A percentile compares a stretch with the other conserved stretches of the same genome.
phyloP scores from a whole-genome alignment of 2,329 filamentous ascomycete species.

The Xylaria sp. region DNA sequence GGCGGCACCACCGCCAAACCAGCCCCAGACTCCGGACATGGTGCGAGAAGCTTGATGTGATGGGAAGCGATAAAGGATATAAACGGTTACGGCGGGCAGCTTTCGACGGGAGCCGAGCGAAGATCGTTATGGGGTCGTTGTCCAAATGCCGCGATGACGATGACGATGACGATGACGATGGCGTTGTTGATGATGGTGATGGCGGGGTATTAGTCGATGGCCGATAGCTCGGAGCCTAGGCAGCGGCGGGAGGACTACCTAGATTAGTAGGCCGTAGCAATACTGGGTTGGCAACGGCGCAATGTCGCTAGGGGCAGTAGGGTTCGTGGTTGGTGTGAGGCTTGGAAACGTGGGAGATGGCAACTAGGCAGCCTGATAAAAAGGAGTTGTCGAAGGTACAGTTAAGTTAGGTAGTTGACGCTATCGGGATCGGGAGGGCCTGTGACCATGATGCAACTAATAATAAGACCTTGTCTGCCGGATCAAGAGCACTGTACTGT shows the following conservation, averaged over 20 bases:
- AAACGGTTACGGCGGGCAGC: slow-evolving; percentile 5
- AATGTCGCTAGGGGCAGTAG: not conserved
- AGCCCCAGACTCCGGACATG: slow-evolving; percentile 81
- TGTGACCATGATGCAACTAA: slow-evolving; percentile 41
- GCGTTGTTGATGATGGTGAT: slow-evolving; percentile 35
- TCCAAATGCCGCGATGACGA: slow-evolving; percentile 19
- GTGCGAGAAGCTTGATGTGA: slow-evolving; percentile 43
- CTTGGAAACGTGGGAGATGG: slow-evolving; percentile 26
- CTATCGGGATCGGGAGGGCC: slow-evolving; percentile 19
- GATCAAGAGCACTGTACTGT: not conserved
- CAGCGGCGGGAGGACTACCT: slow-evolving; percentile 3
- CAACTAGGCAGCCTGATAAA: slow-evolving; percentile 18
- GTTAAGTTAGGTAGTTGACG: slow-evolving; percentile 21
- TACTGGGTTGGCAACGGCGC: slow-evolving; percentile 12
- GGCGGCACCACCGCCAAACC: slow-evolving; percentile 87
- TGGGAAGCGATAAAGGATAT: not conserved
- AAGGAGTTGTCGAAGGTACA: slow-evolving; percentile 8
- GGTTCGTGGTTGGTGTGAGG: not conserved
- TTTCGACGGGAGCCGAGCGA: slow-evolving; percentile 12
- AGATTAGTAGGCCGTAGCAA: slow-evolving; percentile 13
- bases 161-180: slow-evolving; percentile 23
- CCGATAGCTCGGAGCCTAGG: slow-evolving; percentile 21
- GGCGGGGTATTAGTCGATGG: slow-evolving; percentile 43
- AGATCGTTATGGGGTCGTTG: slow-evolving; percentile 8
- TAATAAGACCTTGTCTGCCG: slow-evolving; percentile 26